These are phyloP conservation scores for Leishmania martiniquensis DNA, from an alignment of 208 protist species.

Conservation along the genomic window DNA sequence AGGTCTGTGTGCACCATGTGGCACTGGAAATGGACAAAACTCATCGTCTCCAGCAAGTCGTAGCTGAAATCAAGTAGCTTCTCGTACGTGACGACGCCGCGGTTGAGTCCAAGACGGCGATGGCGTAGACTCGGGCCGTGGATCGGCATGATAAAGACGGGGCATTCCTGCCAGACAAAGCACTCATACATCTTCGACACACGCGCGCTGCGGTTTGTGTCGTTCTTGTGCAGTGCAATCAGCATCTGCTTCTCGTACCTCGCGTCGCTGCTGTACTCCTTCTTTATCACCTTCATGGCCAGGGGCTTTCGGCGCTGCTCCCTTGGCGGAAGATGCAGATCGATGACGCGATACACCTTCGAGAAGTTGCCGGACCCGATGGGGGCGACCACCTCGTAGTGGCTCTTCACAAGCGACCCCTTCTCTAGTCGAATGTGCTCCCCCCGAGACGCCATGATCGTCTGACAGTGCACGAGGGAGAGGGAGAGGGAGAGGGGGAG, in stretches of 20 bases:
- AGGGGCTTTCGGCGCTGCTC: constrained; percentile 34
- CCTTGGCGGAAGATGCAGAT: constrained; percentile 20
- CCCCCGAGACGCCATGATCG: constrained; percentile 39
- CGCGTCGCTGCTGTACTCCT: constrained; percentile 79
- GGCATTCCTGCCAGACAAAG: constrained; percentile 75
- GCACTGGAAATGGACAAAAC: constrained; percentile 82
- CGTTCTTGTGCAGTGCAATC: constrained; percentile 52
- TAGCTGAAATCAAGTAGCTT: constrained; percentile 61
- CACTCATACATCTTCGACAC: constrained; percentile 76
- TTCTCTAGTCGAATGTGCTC: constrained; percentile 60
- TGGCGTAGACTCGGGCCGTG: constrained; percentile 75
- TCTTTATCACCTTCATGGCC: constrained; percentile 86
- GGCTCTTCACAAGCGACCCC: constrained; percentile 54
- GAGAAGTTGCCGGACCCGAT: constrained; percentile 87
- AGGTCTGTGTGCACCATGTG: constrained; percentile 96
- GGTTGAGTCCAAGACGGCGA: constrained; percentile 63
- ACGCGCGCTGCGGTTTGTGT: constrained; percentile 29
- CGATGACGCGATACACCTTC: constrained; percentile 75
- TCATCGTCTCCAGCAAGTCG: constrained; percentile 78
- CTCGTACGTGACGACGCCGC: constrained; percentile 58
- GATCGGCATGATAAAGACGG: constrained; percentile 84
- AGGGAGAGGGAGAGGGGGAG: neutral
- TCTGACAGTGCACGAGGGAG: too few species aligned
- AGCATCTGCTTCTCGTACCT: constrained; percentile 85
- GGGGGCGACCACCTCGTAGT: constrained; percentile 68